Conservation (phyloP, 2,329 filamentous ascomycete species). For the Fusarium multiceps region DNA sequence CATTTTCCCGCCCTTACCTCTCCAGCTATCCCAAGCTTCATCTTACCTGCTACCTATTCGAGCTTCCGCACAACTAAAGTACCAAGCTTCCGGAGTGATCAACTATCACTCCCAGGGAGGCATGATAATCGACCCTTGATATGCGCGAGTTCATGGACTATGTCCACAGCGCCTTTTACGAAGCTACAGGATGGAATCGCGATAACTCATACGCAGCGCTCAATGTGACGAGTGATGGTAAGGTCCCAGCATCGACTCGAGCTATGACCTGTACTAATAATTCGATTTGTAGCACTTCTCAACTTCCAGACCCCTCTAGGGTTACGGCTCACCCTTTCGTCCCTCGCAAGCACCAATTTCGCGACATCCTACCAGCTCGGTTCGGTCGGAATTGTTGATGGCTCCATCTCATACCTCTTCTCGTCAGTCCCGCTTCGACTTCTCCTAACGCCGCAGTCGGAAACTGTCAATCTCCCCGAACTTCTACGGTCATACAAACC, state of each 20-base stretch:
- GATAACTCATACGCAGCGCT: slow-evolving; percentile 93
- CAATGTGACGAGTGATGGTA: slow-evolving; percentile 85
- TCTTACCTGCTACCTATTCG: not conserved
- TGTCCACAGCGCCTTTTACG: slow-evolving; percentile 90
- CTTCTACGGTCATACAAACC: slow-evolving; percentile 87
- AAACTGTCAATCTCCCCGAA: slow-evolving; percentile 78
- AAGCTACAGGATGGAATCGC: slow-evolving; percentile 86
- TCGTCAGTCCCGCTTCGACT: slow-evolving; percentile 82
- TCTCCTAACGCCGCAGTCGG: slow-evolving; percentile 74
- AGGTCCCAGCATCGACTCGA: slow-evolving; percentile 6
- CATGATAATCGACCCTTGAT: slow-evolving; percentile 49
- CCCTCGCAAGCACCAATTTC: slow-evolving; percentile 91
- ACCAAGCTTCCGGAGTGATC: slow-evolving; percentile 33
- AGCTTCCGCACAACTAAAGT: not conserved
- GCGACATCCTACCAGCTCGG: slow-evolving; percentile 94
- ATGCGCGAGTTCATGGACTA: slow-evolving; percentile 99
- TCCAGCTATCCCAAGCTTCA: not conserved
- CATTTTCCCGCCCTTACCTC: slow-evolving; percentile 18
- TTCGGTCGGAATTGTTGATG: slow-evolving; percentile 90
- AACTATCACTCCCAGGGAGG: slow-evolving; percentile 31
- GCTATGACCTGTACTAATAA: slow-evolving; percentile 34
- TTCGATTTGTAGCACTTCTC: slow-evolving; percentile 72
- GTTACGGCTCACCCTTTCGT: slow-evolving; percentile 86
- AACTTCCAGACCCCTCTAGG: slow-evolving; percentile 89
- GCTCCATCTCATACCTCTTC: slow-evolving; percentile 97